A percentile compares a stretch with the other conserved stretches of the same genome.
Conservation (phyloP, 495 filamentous ascomycete genomes). For the Aspergillus ostianus region DNA sequence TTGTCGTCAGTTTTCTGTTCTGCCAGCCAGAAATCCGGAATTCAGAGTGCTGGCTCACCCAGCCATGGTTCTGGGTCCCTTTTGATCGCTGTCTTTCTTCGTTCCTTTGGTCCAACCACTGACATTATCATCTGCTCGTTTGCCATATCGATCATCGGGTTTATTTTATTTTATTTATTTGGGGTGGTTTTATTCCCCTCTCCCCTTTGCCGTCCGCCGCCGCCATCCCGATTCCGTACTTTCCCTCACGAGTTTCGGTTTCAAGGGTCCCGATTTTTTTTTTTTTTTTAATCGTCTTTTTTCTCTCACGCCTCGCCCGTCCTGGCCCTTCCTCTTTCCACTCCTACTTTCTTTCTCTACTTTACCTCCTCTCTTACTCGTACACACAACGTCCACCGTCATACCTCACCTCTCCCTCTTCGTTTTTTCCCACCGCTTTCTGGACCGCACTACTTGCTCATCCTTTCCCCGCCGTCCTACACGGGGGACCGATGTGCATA, state of each 20-base stretch:
- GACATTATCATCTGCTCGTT: slow-evolving; percentile 1
- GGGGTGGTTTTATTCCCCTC: neutral
- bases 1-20: slow-evolving; percentile 4
- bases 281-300: slow-evolving; percentile 10
- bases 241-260: slow-evolving; percentile 4
- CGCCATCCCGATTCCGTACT: slow-evolving; percentile 10
- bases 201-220: slow-evolving; percentile 6
- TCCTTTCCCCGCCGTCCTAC: neutral
- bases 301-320: slow-evolving; percentile 1
- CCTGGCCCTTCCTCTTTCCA: neutral
- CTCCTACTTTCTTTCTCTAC: slow-evolving; percentile 6
- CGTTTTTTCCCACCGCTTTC: neutral
- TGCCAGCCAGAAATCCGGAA: slow-evolving; percentile 3
- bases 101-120: slow-evolving; percentile 4
- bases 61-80: slow-evolving; percentile 7
- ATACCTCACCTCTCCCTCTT: slow-evolving; percentile 4
- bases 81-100: slow-evolving; percentile 14
- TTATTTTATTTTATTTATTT: neutral
- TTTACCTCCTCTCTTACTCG: slow-evolving; percentile 3
- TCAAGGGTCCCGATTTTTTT: slow-evolving; percentile 10
- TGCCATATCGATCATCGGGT: neutral
- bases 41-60: neutral
- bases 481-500: slow-evolving; percentile 19
- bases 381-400: neutral
- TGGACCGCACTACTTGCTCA: slow-evolving; percentile 1